Conservation (phyloP, 306 rosid genomes). For the Malus sylvestris region DNA sequence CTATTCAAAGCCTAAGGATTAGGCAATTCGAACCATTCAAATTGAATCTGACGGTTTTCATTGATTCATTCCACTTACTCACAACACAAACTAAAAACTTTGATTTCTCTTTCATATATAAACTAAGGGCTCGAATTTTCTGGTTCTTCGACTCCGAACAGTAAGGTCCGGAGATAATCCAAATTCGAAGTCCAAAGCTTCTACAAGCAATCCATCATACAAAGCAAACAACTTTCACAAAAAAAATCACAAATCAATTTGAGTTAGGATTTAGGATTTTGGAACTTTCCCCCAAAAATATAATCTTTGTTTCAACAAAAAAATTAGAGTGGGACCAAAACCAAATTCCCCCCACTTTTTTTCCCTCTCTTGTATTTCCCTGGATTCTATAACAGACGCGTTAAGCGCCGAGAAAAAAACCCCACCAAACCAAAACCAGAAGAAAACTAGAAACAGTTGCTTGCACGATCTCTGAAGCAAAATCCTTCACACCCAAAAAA, state of each 20-base stretch:
- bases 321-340: conserved; percentile 5
- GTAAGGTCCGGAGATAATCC: no score
- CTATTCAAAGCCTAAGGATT: no score
- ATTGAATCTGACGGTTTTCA: no score
- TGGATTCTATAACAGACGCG: conserved; percentile 42
- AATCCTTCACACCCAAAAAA: neutral
- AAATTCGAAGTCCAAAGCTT: neutral
- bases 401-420: conserved; percentile 24
- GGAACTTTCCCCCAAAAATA: neutral
- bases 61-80: no score
- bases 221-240: neutral
- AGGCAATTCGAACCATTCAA: no score
- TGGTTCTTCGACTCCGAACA: rapidly evolving
- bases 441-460: conserved; percentile 35
- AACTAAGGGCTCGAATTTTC: no score
- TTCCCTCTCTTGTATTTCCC: neutral
- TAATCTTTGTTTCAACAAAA: neutral
- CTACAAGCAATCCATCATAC: neutral
- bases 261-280: neutral
- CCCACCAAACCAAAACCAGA: conserved; percentile 20
- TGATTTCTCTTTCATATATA: rapidly evolving
- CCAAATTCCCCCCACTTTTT: neutral
- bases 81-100: no score
- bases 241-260: neutral
- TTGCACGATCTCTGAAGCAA: conserved; percentile 47